Percentiles rank a stretch among this genome's conserved stretches.
Evolutionary conservation across 2,329 filamentous ascomycete genomes (phyloP).

Genomic region (Lecanicillium sp.): DNA sequence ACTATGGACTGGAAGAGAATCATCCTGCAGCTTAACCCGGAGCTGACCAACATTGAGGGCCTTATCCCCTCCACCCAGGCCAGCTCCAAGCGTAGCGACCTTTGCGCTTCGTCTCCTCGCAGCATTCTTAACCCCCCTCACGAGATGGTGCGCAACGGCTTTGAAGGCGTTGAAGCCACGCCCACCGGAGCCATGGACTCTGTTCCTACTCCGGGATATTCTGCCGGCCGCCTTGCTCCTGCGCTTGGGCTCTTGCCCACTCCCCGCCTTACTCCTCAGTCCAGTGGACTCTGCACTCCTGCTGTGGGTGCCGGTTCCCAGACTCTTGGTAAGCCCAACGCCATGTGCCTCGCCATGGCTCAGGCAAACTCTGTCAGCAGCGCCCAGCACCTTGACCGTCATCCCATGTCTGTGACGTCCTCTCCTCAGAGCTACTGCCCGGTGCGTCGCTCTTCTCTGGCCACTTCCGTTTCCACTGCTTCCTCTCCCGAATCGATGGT

Average conservation of each 20-base stretch:
- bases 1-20: constrained; percentile 50
- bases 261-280: constrained; percentile 49
- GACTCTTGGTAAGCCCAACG: constrained; percentile 39
- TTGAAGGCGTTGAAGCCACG: constrained; percentile 29
- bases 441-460: constrained; percentile 52
- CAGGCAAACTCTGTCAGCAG: constrained; percentile 39
- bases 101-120: constrained; percentile 29
- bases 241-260: constrained; percentile 49
- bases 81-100: constrained; percentile 22
- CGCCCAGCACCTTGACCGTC: constrained; percentile 44
- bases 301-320: constrained; percentile 46
- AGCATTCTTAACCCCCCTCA: constrained; percentile 36
- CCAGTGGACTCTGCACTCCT: constrained; percentile 49
- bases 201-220: constrained; percentile 31
- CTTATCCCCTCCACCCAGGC: constrained; percentile 30
- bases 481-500: constrained; percentile 62
- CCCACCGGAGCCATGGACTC: constrained; percentile 40
- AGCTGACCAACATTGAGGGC: constrained; percentile 49
- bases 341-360: constrained; percentile 53
- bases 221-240: constrained; percentile 39
- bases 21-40: constrained; percentile 47
- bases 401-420: constrained; percentile 36
- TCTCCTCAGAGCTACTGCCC: constrained; percentile 43
- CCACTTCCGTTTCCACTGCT: constrained; percentile 51
- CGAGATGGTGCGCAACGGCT: constrained; percentile 24